phyloP scores from a whole-genome alignment of 139 green algal species.

The Yamagishiella unicocca region DNA sequence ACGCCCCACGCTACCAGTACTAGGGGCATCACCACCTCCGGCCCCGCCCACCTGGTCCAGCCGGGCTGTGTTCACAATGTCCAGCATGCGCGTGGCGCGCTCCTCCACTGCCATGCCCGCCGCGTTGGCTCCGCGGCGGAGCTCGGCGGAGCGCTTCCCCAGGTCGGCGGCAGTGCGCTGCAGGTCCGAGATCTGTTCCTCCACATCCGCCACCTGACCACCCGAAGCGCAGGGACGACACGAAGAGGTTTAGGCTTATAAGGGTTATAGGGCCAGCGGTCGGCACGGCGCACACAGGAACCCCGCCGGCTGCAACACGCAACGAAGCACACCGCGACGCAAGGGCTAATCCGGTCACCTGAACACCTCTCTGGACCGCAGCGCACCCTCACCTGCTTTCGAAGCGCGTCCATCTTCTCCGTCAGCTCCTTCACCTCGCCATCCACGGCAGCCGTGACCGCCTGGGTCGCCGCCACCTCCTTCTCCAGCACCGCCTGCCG shows the following conservation, averaged over 20 bases:
- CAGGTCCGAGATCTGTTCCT: slow-evolving; percentile 43
- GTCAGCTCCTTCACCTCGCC: slow-evolving; percentile 1
- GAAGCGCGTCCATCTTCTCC: slow-evolving; percentile 19
- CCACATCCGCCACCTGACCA: slow-evolving; percentile 26
- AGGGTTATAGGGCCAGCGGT: no score
- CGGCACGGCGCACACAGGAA: no score
- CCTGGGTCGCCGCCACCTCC: slow-evolving; percentile 27
- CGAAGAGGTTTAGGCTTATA: neutral
- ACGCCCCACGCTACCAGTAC: no score
- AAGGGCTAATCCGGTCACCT: no score
- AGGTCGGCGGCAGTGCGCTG: slow-evolving; percentile 35
- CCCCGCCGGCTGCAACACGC: no score
- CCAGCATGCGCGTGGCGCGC: slow-evolving; percentile 4
- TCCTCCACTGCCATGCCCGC: slow-evolving; percentile 7
- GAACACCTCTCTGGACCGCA: neutral
- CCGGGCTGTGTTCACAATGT: slow-evolving; percentile 18
- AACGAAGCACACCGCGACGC: no score
- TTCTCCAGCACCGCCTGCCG: slow-evolving; percentile 43
- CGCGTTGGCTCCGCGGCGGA: slow-evolving; percentile 56
- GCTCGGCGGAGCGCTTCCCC: slow-evolving; percentile 58
- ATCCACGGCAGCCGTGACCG: slow-evolving; percentile 26
- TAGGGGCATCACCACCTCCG: no score
- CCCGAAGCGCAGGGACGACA: neutral
- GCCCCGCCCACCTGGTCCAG: slow-evolving; percentile 39
- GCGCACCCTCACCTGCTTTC: slow-evolving; percentile 9